Percentiles rank a stretch among this genome's conserved stretches.
phyloP scores from a whole-genome alignment of 805 yeast genomes.

The Barnettozyma botsteinii region DNA sequence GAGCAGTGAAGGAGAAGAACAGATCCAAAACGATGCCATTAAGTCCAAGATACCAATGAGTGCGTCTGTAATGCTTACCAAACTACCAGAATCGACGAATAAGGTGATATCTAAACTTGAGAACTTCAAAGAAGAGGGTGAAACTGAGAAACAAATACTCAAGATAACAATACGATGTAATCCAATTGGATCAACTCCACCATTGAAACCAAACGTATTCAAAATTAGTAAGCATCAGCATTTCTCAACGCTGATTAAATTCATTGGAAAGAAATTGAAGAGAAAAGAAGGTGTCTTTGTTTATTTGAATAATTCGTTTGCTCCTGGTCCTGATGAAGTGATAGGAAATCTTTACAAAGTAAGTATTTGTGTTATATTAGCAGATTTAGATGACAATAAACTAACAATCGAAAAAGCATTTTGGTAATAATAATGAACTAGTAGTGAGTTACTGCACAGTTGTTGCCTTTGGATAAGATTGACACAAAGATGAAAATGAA shows the following conservation, averaged over 20 bases:
- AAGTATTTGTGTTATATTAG: neutral
- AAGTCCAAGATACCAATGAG: conserved; percentile 19
- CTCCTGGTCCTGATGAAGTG: conserved; percentile 40
- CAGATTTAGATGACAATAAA: no score
- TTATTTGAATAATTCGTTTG: conserved; percentile 40
- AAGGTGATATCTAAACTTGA: conserved; percentile 12
- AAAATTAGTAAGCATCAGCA: conserved; percentile 43
- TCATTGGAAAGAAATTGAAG: conserved; percentile 36
- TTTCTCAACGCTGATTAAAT: conserved; percentile 40
- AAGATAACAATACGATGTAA: conserved; percentile 46
- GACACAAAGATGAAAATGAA: neutral
- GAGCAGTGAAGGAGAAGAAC: conserved; percentile 3
- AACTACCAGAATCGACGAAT: conserved; percentile 18
- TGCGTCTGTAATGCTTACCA: conserved; percentile 21
- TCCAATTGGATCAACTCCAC: conserved; percentile 54
- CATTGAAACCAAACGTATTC: conserved; percentile 44
- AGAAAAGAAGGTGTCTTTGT: conserved; percentile 30
- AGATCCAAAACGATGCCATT: conserved; percentile 19
- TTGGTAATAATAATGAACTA: conserved; percentile 34
- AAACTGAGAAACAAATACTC: neutral
- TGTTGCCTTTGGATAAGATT: conserved; percentile 39
- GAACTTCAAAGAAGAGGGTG: conserved; percentile 2
- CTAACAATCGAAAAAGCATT: conserved; percentile 19
- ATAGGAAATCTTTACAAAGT: conserved; percentile 30
- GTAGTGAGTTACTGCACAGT: conserved; percentile 40